Percentiles rank a stretch among this genome's conserved stretches.
Evolutionary conservation across 2,329 filamentous ascomycete species (phyloP).

Genomic region (Paracorniculantispora psalliotae): DNA sequence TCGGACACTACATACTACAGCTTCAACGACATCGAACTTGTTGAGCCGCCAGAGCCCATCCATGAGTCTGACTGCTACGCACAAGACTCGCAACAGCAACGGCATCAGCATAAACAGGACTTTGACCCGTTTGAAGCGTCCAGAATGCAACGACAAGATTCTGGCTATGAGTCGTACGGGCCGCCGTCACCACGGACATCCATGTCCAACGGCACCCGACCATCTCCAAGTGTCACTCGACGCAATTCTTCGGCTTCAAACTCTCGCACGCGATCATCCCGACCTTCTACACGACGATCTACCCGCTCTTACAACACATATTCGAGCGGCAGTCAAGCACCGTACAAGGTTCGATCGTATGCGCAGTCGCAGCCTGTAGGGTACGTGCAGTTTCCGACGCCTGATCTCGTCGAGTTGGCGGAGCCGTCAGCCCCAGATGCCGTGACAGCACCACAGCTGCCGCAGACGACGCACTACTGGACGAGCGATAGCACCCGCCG

Average conservation of each 20-base stretch:
- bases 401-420: slow-evolving; percentile 32
- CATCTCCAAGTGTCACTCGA: slow-evolving; percentile 16
- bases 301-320: slow-evolving; percentile 30
- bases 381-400: slow-evolving; percentile 48
- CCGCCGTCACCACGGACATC: slow-evolving; percentile 32
- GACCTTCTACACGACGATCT: slow-evolving; percentile 39
- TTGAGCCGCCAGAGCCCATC: slow-evolving; percentile 34
- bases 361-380: slow-evolving; percentile 28
- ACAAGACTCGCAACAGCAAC: slow-evolving; percentile 13
- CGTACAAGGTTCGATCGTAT: slow-evolving; percentile 30
- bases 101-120: slow-evolving; percentile 7
- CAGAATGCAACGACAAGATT: slow-evolving; percentile 52
- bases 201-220: slow-evolving; percentile 25
- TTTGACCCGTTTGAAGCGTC: slow-evolving; percentile 20
- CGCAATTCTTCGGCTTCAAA: slow-evolving; percentile 17
- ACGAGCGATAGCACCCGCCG: slow-evolving; percentile 58
- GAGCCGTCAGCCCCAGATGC: slow-evolving; percentile 18
- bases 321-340: slow-evolving; percentile 19
- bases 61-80: slow-evolving; percentile 15
- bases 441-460: slow-evolving; percentile 36
- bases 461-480: slow-evolving; percentile 62
- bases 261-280: slow-evolving; percentile 29
- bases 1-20: slow-evolving; percentile 52
- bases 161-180: slow-evolving; percentile 51
- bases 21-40: slow-evolving; percentile 46